These are phyloP conservation scores for Cicer bijugum DNA, from an alignment of 306 rosid species.

Conservation along the genomic window DNA sequence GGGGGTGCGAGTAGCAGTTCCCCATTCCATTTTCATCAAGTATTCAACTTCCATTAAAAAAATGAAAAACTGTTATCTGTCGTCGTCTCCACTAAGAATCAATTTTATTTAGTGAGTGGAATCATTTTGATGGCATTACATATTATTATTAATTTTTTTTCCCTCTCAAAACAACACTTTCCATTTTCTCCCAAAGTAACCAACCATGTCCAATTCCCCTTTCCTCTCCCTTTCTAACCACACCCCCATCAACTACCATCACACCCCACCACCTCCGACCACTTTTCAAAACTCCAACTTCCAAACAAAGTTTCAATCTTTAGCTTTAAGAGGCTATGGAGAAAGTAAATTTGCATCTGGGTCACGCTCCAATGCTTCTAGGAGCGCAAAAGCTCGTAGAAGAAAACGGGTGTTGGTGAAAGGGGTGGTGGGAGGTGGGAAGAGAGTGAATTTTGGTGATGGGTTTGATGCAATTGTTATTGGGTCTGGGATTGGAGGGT, in stretches of 20 bases:
- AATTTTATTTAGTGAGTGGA: slow-evolving; percentile 50
- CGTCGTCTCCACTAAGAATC: slow-evolving; percentile 43
- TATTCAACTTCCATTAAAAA: background rate
- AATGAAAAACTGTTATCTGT: slow-evolving; percentile 28
- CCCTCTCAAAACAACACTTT: background rate
- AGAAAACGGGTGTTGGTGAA: slow-evolving; percentile 45
- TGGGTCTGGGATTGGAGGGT: slow-evolving; percentile 95
- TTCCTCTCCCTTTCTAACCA: slow-evolving; percentile 50
- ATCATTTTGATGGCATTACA: background rate
- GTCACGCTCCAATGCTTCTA: slow-evolving; percentile 12
- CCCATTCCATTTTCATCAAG: no score
- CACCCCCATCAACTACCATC: slow-evolving; percentile 37
- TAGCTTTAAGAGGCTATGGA: slow-evolving; percentile 15
- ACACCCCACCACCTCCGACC: slow-evolving; percentile 1
- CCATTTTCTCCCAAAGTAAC: background rate
- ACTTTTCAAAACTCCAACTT: slow-evolving; percentile 34
- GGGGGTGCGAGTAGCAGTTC: no score
- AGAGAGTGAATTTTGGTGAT: slow-evolving; percentile 38
- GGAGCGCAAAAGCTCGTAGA: background rate
- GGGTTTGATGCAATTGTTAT: slow-evolving; percentile 84
- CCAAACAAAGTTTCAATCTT: slow-evolving; percentile 44
- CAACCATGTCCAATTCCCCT: slow-evolving; percentile 45
- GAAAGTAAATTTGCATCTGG: slow-evolving; percentile 33
- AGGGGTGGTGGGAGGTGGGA: slow-evolving; percentile 53
- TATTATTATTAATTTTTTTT: background rate